Evolutionary conservation across 2,329 filamentous ascomycete genomes (phyloP).

Genomic region (Zasmidium angulare): DNA sequence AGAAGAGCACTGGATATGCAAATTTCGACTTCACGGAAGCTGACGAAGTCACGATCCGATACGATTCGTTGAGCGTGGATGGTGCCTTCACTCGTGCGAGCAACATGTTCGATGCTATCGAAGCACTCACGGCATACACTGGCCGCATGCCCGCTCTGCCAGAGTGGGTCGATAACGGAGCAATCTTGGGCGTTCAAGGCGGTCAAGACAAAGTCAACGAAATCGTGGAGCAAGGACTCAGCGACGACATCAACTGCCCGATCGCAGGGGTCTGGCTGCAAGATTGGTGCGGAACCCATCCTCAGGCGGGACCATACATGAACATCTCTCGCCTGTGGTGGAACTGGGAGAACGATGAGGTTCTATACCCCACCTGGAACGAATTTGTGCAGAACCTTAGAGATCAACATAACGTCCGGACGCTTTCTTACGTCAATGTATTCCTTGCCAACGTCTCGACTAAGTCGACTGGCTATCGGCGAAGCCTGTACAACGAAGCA

Average conservation of each 20-base stretch:
- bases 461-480: conserved; percentile 33
- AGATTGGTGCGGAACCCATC: conserved; percentile 39
- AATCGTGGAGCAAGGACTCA: conserved; percentile 35
- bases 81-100: conserved; percentile 25
- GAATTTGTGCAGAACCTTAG: conserved; percentile 37
- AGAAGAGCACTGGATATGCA: conserved; percentile 35
- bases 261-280: conserved; percentile 40
- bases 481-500: conserved; percentile 37
- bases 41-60: conserved; percentile 24
- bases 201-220: conserved; percentile 37
- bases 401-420: conserved; percentile 34
- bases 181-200: conserved; percentile 40
- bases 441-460: conserved; percentile 39
- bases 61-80: conserved; percentile 26
- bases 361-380: conserved; percentile 38
- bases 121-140: conserved; percentile 37
- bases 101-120: conserved; percentile 34
- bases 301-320: conserved; percentile 35
- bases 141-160: conserved; percentile 37
- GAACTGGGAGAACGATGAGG: conserved; percentile 41
- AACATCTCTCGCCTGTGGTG: conserved; percentile 41
- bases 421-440: conserved; percentile 37
- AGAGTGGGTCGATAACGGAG: conserved; percentile 32
- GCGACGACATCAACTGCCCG: conserved; percentile 28
- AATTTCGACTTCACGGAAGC: conserved; percentile 34